phyloP scores from a whole-genome alignment of 331 rosid genomes.

The Malus hybrid region DNA sequence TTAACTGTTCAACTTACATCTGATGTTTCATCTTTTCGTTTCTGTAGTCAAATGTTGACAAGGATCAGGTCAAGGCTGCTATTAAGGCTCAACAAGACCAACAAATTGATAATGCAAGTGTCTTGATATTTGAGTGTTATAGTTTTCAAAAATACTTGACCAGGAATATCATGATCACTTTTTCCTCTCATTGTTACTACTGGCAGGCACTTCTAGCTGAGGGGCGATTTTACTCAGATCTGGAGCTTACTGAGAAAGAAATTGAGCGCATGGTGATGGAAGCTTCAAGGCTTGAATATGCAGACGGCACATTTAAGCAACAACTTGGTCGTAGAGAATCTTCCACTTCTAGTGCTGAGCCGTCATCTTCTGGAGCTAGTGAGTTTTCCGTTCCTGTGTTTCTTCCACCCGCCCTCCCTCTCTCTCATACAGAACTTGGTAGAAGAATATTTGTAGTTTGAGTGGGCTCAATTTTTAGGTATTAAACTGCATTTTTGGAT shows the following conservation, averaged over 20 bases:
- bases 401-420: not conserved
- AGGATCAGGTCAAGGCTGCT: slow-evolving; percentile 91
- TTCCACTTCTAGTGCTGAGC: slow-evolving; percentile 81
- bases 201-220: slow-evolving; percentile 90
- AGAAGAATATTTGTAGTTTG: not conserved
- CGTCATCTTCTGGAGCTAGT: slow-evolving; percentile 97
- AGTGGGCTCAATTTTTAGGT: not conserved
- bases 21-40: slow-evolving; percentile 19
- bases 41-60: slow-evolving; percentile 75
- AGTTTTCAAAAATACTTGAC: not conserved
- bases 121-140: not conserved
- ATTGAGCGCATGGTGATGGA: slow-evolving; percentile 89
- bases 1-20: slow-evolving; percentile 9
- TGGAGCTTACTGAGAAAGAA: slow-evolving; percentile 94
- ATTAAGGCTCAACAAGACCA: slow-evolving; percentile 87
- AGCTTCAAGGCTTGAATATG: slow-evolving; percentile 85
- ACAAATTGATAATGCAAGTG: slow-evolving; percentile 79
- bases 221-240: slow-evolving; percentile 89
- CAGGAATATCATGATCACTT: not conserved
- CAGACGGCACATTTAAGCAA: slow-evolving; percentile 46
- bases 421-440: not conserved
- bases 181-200: not conserved
- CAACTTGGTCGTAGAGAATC: slow-evolving; percentile 49
- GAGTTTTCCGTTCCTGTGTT: slow-evolving; percentile 16
- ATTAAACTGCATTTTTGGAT: not conserved